phyloP scores from a whole-genome alignment of 129 eudicot species.

The Flaveria linearis region DNA sequence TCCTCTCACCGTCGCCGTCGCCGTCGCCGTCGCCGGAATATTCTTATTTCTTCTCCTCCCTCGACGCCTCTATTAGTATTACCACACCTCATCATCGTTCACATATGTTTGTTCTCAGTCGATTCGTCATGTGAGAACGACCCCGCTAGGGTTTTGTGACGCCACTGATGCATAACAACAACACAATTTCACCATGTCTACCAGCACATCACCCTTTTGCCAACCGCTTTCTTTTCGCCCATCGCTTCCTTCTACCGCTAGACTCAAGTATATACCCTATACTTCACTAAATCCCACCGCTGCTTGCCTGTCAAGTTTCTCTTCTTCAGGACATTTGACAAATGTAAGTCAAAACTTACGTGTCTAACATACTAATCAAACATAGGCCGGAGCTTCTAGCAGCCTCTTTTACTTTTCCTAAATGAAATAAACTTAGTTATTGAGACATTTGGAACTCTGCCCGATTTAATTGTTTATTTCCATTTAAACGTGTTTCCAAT shows the following conservation, averaged over 20 bases:
- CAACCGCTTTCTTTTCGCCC: slow-evolving; percentile 35
- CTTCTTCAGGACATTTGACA: slow-evolving; percentile 34
- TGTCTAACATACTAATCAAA: too few relatives aligned
- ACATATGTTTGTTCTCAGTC: neutral
- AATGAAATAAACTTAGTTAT: too few relatives aligned
- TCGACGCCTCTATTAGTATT: neutral
- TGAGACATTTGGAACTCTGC: too few relatives aligned
- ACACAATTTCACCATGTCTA: slow-evolving; percentile 31
- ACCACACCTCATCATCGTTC: neutral
- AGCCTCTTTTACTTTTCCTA: too few relatives aligned
- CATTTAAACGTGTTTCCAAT: too few relatives aligned
- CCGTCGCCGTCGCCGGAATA: slow-evolving; percentile 25
- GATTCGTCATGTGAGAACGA: slow-evolving; percentile 23
- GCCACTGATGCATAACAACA: slow-evolving; percentile 24
- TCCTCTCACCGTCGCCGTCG: slow-evolving; percentile 21
- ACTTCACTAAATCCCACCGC: slow-evolving; percentile 12
- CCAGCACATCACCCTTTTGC: slow-evolving; percentile 30
- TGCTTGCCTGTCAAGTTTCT: slow-evolving; percentile 5
- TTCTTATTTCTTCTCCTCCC: slow-evolving; percentile 5
- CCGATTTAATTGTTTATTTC: too few relatives aligned
- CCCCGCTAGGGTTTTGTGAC: slow-evolving; percentile 11
- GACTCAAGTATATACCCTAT: slow-evolving; percentile 23
- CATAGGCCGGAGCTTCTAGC: neutral
- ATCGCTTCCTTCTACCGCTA: slow-evolving; percentile 24
- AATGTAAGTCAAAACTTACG: slow-evolving; percentile 31